Percentiles rank a stretch among this genome's conserved stretches.
Conservation (phyloP, 139 green algal species). For the Volvox africanus region DNA sequence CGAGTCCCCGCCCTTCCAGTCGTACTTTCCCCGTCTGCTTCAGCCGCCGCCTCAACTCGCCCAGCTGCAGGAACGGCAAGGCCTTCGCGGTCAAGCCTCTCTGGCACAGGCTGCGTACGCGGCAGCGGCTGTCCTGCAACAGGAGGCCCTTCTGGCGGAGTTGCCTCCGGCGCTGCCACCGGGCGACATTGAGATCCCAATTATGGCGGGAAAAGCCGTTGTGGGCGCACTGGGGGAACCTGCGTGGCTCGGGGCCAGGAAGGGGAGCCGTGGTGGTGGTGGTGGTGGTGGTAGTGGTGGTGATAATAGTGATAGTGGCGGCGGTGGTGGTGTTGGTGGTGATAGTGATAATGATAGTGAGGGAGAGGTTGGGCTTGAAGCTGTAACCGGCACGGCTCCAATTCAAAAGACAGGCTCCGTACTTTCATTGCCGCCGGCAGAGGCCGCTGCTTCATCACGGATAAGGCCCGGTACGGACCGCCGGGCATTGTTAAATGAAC, state of each 20-base stretch:
- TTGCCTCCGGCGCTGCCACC: background rate
- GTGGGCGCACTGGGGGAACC: no score
- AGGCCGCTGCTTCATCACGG: background rate
- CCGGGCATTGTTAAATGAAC: background rate
- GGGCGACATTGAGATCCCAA: background rate
- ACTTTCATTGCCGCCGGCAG: slow-evolving; percentile 3
- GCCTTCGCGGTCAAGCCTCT: slow-evolving; percentile 14
- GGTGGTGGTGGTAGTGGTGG: background rate
- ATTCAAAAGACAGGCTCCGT: no score
- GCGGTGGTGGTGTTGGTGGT: background rate
- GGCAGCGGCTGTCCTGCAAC: background rate
- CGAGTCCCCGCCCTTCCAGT: background rate
- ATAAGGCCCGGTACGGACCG: background rate
- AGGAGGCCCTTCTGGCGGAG: background rate
- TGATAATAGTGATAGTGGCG: background rate
- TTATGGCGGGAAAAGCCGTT: background rate
- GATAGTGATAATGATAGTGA: background rate
- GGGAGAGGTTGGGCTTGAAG: background rate
- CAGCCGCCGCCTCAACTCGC: no score
- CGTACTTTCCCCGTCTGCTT: no score
- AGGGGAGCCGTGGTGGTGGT: background rate
- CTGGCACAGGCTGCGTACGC: slow-evolving; percentile 31
- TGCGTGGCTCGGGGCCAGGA: background rate
- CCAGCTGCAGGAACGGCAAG: slow-evolving; percentile 15
- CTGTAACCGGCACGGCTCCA: no score